Evolutionary conservation across 371 early-diverging fungal genomes (phyloP).

Genomic region (Nematocida parisii): DNA sequence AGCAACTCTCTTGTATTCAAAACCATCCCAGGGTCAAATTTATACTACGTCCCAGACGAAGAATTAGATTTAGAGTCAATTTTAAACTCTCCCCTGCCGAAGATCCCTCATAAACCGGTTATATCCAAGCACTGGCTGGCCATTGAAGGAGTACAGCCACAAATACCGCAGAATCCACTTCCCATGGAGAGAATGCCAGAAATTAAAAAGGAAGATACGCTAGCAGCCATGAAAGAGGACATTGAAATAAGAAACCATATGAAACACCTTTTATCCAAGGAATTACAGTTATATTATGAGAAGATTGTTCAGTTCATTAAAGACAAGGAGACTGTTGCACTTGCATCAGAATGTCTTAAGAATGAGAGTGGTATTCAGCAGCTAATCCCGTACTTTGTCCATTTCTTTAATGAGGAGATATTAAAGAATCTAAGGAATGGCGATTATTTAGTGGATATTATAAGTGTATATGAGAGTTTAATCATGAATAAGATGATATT

Average conservation of each 20-base stretch:
- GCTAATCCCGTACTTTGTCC: slow-evolving; percentile 91
- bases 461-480: slow-evolving; percentile 78
- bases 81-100: slow-evolving; percentile 82
- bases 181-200: slow-evolving; percentile 72
- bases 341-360: slow-evolving; percentile 79
- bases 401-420: slow-evolving; percentile 82
- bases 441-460: slow-evolving; percentile 58
- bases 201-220: slow-evolving; percentile 72
- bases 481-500: slow-evolving; percentile 83
- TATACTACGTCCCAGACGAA: slow-evolving; percentile 90
- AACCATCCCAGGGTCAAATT: slow-evolving; percentile 68
- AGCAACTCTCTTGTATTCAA: slow-evolving; percentile 75
- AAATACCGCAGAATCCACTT: slow-evolving; percentile 92
- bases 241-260: slow-evolving; percentile 70
- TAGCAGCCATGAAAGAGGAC: slow-evolving; percentile 72
- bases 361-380: slow-evolving; percentile 91
- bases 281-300: slow-evolving; percentile 90
- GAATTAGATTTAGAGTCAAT: slow-evolving; percentile 88
- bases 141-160: slow-evolving; percentile 96
- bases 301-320: slow-evolving; percentile 81
- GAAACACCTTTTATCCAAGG: slow-evolving; percentile 81
- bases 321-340: slow-evolving; percentile 73
- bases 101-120: slow-evolving; percentile 74
- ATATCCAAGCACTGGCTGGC: slow-evolving; percentile 88
- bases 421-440: slow-evolving; percentile 65